These are phyloP conservation scores for Fusarium brachygibbosum DNA, from an alignment of 2,329 filamentous ascomycete species.

Conservation along the genomic window DNA sequence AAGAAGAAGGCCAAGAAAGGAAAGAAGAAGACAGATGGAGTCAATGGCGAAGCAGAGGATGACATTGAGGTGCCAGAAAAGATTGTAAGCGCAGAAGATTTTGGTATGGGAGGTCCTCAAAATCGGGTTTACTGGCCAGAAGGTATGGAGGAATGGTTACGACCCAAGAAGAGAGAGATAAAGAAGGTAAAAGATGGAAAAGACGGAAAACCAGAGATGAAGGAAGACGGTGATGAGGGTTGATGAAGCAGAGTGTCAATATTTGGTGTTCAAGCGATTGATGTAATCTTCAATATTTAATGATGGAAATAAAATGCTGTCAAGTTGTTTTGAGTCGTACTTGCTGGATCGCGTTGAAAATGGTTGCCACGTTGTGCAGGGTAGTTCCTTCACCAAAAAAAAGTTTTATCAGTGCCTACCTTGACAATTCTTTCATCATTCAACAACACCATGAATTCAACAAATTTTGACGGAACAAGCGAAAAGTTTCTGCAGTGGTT, in stretches of 20 bases:
- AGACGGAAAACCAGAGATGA: constrained; percentile 3
- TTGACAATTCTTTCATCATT: background rate
- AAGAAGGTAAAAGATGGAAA: constrained; percentile 60
- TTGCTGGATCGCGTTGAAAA: background rate
- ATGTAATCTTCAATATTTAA: background rate
- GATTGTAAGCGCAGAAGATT: constrained; percentile 73
- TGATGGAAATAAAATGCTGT: background rate
- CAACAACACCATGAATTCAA: constrained; percentile 21
- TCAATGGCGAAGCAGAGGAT: constrained; percentile 55
- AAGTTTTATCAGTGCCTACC: constrained; percentile 32
- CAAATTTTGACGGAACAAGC: constrained; percentile 60
- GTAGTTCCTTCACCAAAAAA: constrained; percentile 21
- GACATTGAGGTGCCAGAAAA: constrained; percentile 56
- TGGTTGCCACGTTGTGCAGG: constrained; percentile 4
- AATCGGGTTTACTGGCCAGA: constrained; percentile 90
- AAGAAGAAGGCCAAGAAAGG: constrained; percentile 58
- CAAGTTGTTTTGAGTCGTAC: background rate
- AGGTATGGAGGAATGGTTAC: constrained; percentile 91
- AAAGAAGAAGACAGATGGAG: constrained; percentile 55
- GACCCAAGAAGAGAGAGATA: constrained; percentile 80
- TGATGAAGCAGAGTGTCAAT: background rate
- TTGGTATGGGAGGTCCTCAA: constrained; percentile 88
- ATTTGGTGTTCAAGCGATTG: background rate
- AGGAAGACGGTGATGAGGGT: constrained; percentile 40
- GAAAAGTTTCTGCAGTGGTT: constrained; percentile 68